A percentile compares a stretch with the other conserved stretches of the same genome.
These are phyloP conservation scores for Domatiomyces globalis DNA, from an alignment of 2,329 filamentous ascomycete species.

Conservation along the genomic window DNA sequence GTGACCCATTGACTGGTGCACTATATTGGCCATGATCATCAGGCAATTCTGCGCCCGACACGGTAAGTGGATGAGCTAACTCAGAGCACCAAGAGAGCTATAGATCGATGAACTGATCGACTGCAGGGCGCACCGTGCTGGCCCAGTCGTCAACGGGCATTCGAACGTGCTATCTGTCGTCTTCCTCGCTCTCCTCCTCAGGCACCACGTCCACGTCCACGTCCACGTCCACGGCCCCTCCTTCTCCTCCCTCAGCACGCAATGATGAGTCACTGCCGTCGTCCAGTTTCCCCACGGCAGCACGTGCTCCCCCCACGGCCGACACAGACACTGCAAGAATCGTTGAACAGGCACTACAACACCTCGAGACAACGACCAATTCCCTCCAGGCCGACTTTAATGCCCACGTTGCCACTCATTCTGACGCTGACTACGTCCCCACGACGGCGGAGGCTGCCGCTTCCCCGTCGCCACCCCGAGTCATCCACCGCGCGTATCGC, in stretches of 20 bases:
- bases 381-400: constrained; percentile 10
- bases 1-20: neutral
- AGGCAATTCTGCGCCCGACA: constrained; percentile 16
- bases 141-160: constrained; percentile 8
- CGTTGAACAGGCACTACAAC: constrained; percentile 5
- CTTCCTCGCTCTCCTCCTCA: neutral
- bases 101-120: constrained; percentile 1
- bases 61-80: constrained; percentile 7
- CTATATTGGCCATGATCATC: constrained; percentile 13
- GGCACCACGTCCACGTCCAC: too few relatives aligned
- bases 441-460: neutral
- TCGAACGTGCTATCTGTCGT: constrained; percentile 1
- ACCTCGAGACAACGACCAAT: constrained; percentile 7
- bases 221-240: neutral
- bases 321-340: constrained; percentile 3
- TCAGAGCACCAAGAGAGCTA: neutral
- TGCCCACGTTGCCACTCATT: constrained; percentile 8
- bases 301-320: neutral
- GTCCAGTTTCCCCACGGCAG: too few relatives aligned
- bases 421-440: constrained; percentile 2
- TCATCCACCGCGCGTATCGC: neutral
- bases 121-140: constrained; percentile 14
- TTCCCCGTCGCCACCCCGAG: neutral
- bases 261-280: neutral
- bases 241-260: neutral